Evolutionary conservation across 2,329 filamentous ascomycete species (phyloP).

Genomic region (Fonsecaea pugnacius): DNA sequence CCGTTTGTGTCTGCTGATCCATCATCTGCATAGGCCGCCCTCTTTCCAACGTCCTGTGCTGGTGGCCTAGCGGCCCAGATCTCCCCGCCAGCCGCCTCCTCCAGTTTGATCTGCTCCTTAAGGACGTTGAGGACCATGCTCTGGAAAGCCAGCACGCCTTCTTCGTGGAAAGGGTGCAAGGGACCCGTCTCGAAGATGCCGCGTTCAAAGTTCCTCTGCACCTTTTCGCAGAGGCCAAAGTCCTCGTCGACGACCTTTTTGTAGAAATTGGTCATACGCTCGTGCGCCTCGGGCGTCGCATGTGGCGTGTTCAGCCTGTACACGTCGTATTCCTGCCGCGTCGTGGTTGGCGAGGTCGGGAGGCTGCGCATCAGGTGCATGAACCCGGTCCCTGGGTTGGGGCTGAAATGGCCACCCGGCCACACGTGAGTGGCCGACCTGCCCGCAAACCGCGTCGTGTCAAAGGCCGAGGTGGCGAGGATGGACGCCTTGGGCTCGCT

Average conservation of each 20-base stretch:
- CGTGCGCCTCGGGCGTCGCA: slow-evolving; percentile 63
- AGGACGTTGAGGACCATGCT: slow-evolving; percentile 55
- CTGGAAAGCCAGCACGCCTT: slow-evolving; percentile 63
- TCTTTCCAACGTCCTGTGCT: slow-evolving; percentile 4
- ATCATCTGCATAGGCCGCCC: not conserved
- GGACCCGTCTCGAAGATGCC: slow-evolving; percentile 66
- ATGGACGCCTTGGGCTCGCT: slow-evolving; percentile 37
- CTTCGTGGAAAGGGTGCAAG: slow-evolving; percentile 65
- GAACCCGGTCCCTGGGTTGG: slow-evolving; percentile 25
- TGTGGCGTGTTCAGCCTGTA: slow-evolving; percentile 62
- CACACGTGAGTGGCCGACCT: slow-evolving; percentile 43
- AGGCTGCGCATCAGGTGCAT: slow-evolving; percentile 48
- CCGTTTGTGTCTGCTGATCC: not conserved
- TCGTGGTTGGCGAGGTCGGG: slow-evolving; percentile 56
- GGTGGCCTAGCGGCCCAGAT: slow-evolving; percentile 55
- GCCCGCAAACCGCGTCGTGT: slow-evolving; percentile 45
- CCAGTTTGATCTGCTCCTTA: slow-evolving; percentile 53
- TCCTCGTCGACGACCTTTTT: slow-evolving; percentile 68
- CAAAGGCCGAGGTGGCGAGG: slow-evolving; percentile 30
- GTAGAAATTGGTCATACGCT: slow-evolving; percentile 63
- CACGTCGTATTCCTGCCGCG: slow-evolving; percentile 65
- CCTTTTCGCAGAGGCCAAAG: slow-evolving; percentile 63
- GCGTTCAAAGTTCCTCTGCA: slow-evolving; percentile 64
- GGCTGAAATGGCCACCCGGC: slow-evolving; percentile 36
- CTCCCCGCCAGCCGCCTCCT: slow-evolving; percentile 51